Conservation (phyloP, 192 early-diverging fungal genomes). For the Phycomyces nitens region DNA sequence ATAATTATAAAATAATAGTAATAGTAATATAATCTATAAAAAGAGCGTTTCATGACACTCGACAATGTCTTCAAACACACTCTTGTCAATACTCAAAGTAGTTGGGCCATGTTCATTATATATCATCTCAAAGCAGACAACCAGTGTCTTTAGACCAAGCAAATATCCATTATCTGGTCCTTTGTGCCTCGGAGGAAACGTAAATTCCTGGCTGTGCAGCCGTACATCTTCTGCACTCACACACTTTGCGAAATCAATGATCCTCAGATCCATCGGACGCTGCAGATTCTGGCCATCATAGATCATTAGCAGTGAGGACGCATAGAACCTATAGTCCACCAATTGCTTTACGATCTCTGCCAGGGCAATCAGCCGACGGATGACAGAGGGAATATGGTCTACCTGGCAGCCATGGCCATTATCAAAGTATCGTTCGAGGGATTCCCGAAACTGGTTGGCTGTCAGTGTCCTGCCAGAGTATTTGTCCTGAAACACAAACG, state of each 20-base stretch:
- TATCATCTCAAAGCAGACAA: constrained; percentile 62
- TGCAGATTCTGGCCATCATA: constrained; percentile 72
- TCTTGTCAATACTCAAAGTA: neutral
- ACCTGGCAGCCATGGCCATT: constrained; percentile 73
- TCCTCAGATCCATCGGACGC: constrained; percentile 70
- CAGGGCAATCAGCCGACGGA: constrained; percentile 71
- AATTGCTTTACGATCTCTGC: constrained; percentile 73
- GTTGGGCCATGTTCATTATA: constrained; percentile 33
- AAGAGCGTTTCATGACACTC: neutral
- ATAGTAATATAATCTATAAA: too few relatives aligned
- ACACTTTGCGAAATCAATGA: constrained; percentile 98
- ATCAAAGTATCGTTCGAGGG: constrained; percentile 80
- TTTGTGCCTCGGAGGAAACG: constrained; percentile 43
- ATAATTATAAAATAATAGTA: too few relatives aligned
- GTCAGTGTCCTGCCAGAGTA: constrained; percentile 90
- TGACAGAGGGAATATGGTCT: constrained; percentile 77
- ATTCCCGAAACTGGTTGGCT: constrained; percentile 70
- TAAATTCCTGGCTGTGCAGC: constrained; percentile 2
- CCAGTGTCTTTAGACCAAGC: constrained; percentile 68
- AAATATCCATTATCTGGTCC: constrained; percentile 76
- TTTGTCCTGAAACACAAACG: constrained; percentile 89
- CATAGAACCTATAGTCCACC: constrained; percentile 87
- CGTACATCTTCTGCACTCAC: constrained; percentile 51
- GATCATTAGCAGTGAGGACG: constrained; percentile 81
- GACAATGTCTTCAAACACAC: too few relatives aligned